Evolutionary conservation across 768 basidiomycete genomes (phyloP).

Genomic region (Crucibulum laeve): DNA sequence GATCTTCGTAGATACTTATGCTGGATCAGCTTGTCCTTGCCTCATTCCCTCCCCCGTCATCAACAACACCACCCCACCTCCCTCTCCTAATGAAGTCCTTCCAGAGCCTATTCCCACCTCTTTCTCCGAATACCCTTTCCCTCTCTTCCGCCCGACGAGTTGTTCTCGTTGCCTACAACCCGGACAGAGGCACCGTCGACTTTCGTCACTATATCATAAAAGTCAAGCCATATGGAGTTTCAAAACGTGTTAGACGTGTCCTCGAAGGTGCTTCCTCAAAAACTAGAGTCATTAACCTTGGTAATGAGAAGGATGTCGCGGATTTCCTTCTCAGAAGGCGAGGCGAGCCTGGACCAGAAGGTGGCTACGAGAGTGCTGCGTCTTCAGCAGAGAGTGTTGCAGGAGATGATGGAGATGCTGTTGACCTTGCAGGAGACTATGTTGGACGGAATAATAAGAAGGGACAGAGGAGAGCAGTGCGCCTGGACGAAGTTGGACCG

Average conservation of each 20-base stretch:
- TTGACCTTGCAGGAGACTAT: constrained; percentile 88
- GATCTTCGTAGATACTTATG: constrained; percentile 2
- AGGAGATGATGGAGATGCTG: constrained; percentile 81
- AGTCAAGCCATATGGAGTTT: constrained; percentile 91
- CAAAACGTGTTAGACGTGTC: constrained; percentile 83
- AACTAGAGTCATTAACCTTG: constrained; percentile 65
- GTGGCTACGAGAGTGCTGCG: constrained; percentile 76
- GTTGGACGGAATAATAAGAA: constrained; percentile 92
- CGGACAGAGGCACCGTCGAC: constrained; percentile 82
- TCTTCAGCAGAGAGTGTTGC: constrained; percentile 78
- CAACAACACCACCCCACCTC: constrained; percentile 76
- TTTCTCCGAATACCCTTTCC: constrained; percentile 73
- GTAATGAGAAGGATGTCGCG: constrained; percentile 90
- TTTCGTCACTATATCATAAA: constrained; percentile 94
- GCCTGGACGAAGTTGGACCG: constrained; percentile 92
- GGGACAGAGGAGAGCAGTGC: constrained; percentile 86
- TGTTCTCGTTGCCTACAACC: constrained; percentile 89
- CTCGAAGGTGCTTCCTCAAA: constrained; percentile 53
- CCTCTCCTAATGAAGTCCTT: constrained; percentile 93
- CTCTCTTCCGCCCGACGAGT: constrained; percentile 91
- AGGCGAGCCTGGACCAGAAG: constrained; percentile 59
- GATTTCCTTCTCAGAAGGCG: constrained; percentile 83
- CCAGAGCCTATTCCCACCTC: constrained; percentile 93
- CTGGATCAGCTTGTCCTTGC: constrained; percentile 78
- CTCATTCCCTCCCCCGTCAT: constrained; percentile 75